Evolutionary conservation across 78 protist species (phyloP).

Genomic region (Dictyostelium brefeldianum): DNA sequence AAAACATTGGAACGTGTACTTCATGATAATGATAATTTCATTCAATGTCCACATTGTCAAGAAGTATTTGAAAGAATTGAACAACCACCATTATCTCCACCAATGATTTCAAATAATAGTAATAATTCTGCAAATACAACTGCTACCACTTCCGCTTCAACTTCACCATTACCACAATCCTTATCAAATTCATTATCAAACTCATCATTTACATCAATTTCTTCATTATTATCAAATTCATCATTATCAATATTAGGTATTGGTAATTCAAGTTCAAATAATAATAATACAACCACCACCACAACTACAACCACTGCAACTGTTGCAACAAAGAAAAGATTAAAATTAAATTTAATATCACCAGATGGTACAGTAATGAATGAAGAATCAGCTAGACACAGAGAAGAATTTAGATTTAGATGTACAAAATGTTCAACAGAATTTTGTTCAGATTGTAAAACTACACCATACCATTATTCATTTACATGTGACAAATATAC

Average conservation of each 20-base stretch:
- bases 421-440: slow-evolving; percentile 50
- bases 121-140: slow-evolving; percentile 24
- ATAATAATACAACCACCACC: neutral
- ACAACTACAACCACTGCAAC: slow-evolving; percentile 1
- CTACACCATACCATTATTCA: slow-evolving; percentile 48
- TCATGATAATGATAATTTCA: neutral
- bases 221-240: neutral
- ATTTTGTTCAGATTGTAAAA: slow-evolving; percentile 56
- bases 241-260: neutral
- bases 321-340: neutral
- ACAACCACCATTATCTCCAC: slow-evolving; percentile 28
- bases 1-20: slow-evolving; percentile 27
- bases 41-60: slow-evolving; percentile 30
- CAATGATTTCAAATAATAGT: neutral
- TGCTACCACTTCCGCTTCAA: neutral
- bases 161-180: neutral
- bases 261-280: neutral
- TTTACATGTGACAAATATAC: slow-evolving; percentile 31
- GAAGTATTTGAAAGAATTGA: slow-evolving; percentile 32
- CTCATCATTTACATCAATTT: neutral
- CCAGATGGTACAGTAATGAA: slow-evolving; percentile 35
- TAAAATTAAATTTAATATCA: slow-evolving; percentile 9
- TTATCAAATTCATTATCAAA: slow-evolving; percentile 4
- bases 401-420: slow-evolving; percentile 62
- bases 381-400: slow-evolving; percentile 74